These are phyloP conservation scores for Pterulicium gracile DNA, from an alignment of 1,284 basidiomycete species.

Conservation along the genomic window DNA sequence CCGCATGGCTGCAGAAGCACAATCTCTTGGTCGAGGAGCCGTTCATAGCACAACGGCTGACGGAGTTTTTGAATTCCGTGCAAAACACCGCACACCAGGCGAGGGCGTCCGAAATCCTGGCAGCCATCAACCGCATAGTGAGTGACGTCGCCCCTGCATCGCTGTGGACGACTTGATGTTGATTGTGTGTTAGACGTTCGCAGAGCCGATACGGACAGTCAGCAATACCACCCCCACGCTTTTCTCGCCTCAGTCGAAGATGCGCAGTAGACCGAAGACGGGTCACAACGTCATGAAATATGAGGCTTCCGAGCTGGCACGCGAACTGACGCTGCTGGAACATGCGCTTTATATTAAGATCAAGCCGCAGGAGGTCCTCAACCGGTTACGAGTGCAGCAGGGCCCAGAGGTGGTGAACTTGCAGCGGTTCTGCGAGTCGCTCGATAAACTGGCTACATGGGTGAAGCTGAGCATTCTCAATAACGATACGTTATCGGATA, in stretches of 20 bases:
- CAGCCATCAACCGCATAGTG: slow-evolving; percentile 46
- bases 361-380: slow-evolving; percentile 48
- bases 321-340: slow-evolving; percentile 53
- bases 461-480: slow-evolving; percentile 52
- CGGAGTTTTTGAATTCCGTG: slow-evolving; percentile 42
- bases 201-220: slow-evolving; percentile 10
- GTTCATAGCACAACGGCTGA: slow-evolving; percentile 42
- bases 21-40: slow-evolving; percentile 53
- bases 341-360: slow-evolving; percentile 47
- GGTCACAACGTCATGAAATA: slow-evolving; percentile 31
- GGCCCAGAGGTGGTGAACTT: slow-evolving; percentile 33
- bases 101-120: slow-evolving; percentile 37
- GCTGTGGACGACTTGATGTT: slow-evolving; percentile 2
- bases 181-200: slow-evolving; percentile 19
- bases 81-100: slow-evolving; percentile 29
- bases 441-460: slow-evolving; percentile 54
- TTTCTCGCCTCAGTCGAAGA: neutral
- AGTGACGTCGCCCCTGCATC: slow-evolving; percentile 15
- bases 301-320: slow-evolving; percentile 45
- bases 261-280: neutral
- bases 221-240: neutral
- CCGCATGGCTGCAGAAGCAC: slow-evolving; percentile 51
- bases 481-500: slow-evolving; percentile 35
- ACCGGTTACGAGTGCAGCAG: slow-evolving; percentile 31
- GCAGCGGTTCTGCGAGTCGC: slow-evolving; percentile 43